These are phyloP conservation scores for Cryptococcus amylolentus DNA, from an alignment of 1,284 basidiomycete genomes.

Conservation along the genomic window DNA sequence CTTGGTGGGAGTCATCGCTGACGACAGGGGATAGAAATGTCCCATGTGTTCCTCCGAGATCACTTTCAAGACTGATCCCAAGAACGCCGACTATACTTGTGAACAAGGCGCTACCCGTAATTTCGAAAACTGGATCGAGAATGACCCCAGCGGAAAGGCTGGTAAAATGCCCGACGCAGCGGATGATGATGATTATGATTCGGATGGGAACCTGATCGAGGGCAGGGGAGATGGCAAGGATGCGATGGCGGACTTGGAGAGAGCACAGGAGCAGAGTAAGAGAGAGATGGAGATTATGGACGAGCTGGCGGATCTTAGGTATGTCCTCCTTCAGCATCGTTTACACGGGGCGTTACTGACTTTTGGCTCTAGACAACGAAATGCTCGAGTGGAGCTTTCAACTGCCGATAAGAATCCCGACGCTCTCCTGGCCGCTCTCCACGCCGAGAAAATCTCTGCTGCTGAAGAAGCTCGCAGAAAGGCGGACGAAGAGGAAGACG, in stretches of 20 bases:
- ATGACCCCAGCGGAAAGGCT: slow-evolving; percentile 32
- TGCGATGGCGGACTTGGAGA: slow-evolving; percentile 95
- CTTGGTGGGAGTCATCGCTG: neutral
- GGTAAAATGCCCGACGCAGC: slow-evolving; percentile 45
- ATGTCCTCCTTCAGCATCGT: slow-evolving; percentile 5
- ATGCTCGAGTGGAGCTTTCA: slow-evolving; percentile 82
- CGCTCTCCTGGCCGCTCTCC: slow-evolving; percentile 36
- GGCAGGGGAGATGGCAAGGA: slow-evolving; percentile 56
- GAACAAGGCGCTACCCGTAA: slow-evolving; percentile 93
- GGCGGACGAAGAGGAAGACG: slow-evolving; percentile 82
- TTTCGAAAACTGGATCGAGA: slow-evolving; percentile 62
- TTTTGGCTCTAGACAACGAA: slow-evolving; percentile 54
- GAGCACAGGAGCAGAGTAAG: slow-evolving; percentile 83
- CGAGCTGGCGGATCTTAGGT: slow-evolving; percentile 86
- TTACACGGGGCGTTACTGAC: slow-evolving; percentile 3
- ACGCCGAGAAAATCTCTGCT: slow-evolving; percentile 50
- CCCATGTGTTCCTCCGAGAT: slow-evolving; percentile 95
- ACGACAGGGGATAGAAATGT: slow-evolving; percentile 52
- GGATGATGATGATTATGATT: slow-evolving; percentile 55
- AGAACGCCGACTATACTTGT: slow-evolving; percentile 89
- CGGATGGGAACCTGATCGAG: slow-evolving; percentile 59
- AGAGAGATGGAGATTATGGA: slow-evolving; percentile 99
- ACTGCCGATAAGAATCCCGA: slow-evolving; percentile 54
- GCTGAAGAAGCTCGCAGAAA: slow-evolving; percentile 54
- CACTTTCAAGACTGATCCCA: slow-evolving; percentile 99